Conservation (phyloP, 257 asterid genomes). For the Lycium ferocissimum region DNA sequence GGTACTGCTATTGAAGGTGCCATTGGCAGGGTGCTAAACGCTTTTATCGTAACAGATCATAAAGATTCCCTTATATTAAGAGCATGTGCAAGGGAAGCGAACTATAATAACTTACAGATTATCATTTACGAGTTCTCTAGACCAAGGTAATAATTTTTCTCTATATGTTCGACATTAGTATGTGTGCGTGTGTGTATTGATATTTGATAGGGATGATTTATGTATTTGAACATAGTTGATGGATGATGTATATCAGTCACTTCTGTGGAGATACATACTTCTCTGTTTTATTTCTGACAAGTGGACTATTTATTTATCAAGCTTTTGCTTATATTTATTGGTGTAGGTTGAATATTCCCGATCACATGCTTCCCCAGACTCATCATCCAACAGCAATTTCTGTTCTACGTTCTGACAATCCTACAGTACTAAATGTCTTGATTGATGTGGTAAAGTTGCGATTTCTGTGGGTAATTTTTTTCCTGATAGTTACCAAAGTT, state of each 20-base stretch:
- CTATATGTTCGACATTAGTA: background rate
- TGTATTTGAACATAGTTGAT: background rate
- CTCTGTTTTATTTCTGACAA: conserved; percentile 4
- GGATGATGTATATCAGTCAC: conserved; percentile 8
- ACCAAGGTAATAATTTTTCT: conserved; percentile 62
- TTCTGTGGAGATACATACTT: conserved; percentile 1
- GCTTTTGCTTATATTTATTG: conserved; percentile 37
- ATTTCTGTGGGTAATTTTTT: conserved; percentile 32
- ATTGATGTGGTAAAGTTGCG: conserved; percentile 74
- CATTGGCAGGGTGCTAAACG: conserved; percentile 74
- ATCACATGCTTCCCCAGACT: conserved; percentile 94
- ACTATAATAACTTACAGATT: conserved; percentile 65
- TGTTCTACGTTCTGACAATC: conserved; percentile 68
- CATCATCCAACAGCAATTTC: conserved; percentile 82
- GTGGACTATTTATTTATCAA: conserved; percentile 28
- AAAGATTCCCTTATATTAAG: conserved; percentile 74
- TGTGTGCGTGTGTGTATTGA: background rate
- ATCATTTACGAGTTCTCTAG: conserved; percentile 79
- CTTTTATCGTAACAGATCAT: conserved; percentile 87
- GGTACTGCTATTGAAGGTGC: conserved; percentile 85
- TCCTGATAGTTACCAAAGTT: conserved; percentile 18
- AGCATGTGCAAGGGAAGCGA: conserved; percentile 82
- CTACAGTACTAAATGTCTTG: conserved; percentile 77
- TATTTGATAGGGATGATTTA: conserved; percentile 10
- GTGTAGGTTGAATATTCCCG: conserved; percentile 79